phyloP scores from a whole-genome alignment of 805 yeast genomes.

The Lachancea dasiensis region DNA sequence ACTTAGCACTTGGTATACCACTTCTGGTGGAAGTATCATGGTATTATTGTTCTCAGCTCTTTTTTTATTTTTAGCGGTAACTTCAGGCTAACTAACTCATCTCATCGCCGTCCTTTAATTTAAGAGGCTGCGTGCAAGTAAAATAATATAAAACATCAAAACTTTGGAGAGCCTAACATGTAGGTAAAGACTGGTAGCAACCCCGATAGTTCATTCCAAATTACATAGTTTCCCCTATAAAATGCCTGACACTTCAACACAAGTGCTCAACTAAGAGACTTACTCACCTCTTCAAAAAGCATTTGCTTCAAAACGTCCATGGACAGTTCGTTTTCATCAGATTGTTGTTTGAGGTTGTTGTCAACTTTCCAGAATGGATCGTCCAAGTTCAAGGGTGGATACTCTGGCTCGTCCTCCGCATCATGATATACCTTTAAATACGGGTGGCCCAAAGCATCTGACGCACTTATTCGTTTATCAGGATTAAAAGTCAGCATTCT shows the following conservation, averaged over 20 bases:
- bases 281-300: slow-evolving; percentile 77
- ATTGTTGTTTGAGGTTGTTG: slow-evolving; percentile 30
- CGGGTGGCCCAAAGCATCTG: slow-evolving; percentile 69
- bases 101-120: no score
- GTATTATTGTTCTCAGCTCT: no score
- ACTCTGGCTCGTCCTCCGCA: slow-evolving; percentile 62
- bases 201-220: no score
- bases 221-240: neutral
- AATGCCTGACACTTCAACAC: no score
- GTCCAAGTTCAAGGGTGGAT: slow-evolving; percentile 31
- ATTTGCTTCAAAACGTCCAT: slow-evolving; percentile 67
- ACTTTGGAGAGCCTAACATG: no score
- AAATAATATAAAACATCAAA: no score
- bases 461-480: slow-evolving; percentile 64
- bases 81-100: no score
- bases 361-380: slow-evolving; percentile 39
- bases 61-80: no score
- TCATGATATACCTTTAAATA: slow-evolving; percentile 63
- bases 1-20: slow-evolving; percentile 48
- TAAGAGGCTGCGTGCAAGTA: no score
- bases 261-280: slow-evolving; percentile 30
- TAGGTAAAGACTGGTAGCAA: no score
- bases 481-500: slow-evolving; percentile 71
- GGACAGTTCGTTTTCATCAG: slow-evolving; percentile 64
- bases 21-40: slow-evolving; percentile 45